These are phyloP conservation scores for Cerioporus squamosus DNA, from an alignment of 1,284 basidiomycete genomes.

Conservation along the genomic window DNA sequence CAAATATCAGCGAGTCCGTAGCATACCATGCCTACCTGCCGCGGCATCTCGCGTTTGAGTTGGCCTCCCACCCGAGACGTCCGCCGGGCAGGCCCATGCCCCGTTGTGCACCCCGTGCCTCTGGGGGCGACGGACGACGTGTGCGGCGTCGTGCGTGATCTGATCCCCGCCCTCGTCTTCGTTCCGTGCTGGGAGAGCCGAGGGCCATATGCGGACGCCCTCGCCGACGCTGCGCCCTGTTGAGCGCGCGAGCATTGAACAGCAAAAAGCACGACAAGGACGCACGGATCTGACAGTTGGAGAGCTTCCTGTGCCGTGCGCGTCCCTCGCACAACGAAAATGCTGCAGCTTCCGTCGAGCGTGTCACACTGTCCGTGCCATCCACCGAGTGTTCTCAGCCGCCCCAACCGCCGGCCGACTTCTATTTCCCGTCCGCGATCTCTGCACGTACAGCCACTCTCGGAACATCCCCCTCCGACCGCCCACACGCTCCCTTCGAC, in stretches of 20 bases:
- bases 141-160: constrained; percentile 13
- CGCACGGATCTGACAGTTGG: constrained; percentile 15
- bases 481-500: constrained; percentile 9
- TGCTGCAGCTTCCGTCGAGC: background rate
- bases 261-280: constrained; percentile 12
- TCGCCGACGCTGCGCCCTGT: background rate
- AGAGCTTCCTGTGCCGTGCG: constrained; percentile 5
- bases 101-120: no score
- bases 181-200: background rate
- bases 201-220: background rate
- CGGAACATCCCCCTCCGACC: constrained; percentile 19
- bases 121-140: constrained; percentile 10
- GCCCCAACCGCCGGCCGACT: constrained; percentile 17
- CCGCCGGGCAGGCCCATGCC: background rate
- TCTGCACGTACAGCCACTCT: constrained; percentile 22
- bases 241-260: constrained; percentile 6
- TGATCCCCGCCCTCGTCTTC: constrained; percentile 9
- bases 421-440: constrained; percentile 25
- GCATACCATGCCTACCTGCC: constrained; percentile 9
- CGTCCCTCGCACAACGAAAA: background rate
- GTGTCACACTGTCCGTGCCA: constrained; percentile 14
- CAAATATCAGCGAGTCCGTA: constrained; percentile 11
- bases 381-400: no score
- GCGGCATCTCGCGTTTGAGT: background rate
- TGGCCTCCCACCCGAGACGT: no score